phyloP scores from a whole-genome alignment of 176 grass and related monocot genomes.

The Aegilops longissima region DNA sequence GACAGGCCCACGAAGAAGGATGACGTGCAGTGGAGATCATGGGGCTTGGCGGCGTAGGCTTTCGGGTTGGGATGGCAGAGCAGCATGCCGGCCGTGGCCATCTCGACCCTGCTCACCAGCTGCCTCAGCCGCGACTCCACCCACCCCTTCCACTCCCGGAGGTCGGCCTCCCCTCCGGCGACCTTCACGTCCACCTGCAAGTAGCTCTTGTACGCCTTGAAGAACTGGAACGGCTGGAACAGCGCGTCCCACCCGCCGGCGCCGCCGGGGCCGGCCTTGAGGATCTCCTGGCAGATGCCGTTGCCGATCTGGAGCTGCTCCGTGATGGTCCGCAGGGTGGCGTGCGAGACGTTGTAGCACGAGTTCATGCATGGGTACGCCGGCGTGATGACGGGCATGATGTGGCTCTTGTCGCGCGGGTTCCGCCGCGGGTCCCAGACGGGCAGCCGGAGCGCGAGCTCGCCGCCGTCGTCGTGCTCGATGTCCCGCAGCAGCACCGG shows the following conservation, averaged over 20 bases:
- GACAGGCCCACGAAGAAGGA: conserved; percentile 82
- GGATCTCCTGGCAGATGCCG: conserved; percentile 59
- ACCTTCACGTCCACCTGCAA: too few relatives aligned
- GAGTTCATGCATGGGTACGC: conserved; percentile 29
- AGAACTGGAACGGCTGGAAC: too few relatives aligned
- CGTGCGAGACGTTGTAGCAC: conserved; percentile 58
- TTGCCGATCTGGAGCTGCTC: conserved; percentile 61
- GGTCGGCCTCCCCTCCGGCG: too few relatives aligned
- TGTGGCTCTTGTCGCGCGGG: background rate
- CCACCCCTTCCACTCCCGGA: too few relatives aligned
- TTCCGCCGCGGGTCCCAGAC: conserved; percentile 72
- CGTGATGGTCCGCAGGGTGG: conserved; percentile 67
- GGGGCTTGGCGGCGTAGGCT: background rate
- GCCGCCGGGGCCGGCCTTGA: conserved; percentile 26
- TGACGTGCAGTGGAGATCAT: conserved; percentile 33
- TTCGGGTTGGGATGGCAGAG: too few relatives aligned
- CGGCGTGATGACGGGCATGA: conserved; percentile 4
- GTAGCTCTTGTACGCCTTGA: too few relatives aligned
- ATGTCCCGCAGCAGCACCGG: conserved; percentile 65
- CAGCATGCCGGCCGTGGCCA: too few relatives aligned
- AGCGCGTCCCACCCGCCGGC: background rate
- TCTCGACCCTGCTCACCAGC: too few relatives aligned
- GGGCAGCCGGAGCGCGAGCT: conserved; percentile 43
- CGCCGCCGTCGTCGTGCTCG: conserved; percentile 50
- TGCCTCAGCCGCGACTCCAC: too few relatives aligned